A percentile compares a stretch with the other conserved stretches of the same genome.
Conservation (phyloP, 306 rosid genomes). For the Inga laurina region DNA sequence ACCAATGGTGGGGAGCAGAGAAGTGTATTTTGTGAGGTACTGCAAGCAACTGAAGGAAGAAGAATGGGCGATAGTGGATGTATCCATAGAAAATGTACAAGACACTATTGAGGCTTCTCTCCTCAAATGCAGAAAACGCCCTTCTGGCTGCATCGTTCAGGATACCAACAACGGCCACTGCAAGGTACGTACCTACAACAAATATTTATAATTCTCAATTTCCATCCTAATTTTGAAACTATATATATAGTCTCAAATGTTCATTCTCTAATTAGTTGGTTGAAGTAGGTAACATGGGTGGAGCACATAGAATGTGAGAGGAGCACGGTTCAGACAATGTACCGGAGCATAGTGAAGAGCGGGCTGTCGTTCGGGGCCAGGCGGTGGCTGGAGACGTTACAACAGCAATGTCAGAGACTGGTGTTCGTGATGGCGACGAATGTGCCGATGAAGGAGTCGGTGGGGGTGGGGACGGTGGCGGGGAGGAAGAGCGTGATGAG, state of each 20-base stretch:
- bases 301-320: constrained; percentile 94
- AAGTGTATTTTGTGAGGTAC: constrained; percentile 61
- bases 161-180: constrained; percentile 67
- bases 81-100: constrained; percentile 62
- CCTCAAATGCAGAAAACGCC: constrained; percentile 68
- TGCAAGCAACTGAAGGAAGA: constrained; percentile 64
- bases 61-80: constrained; percentile 69
- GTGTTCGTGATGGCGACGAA: constrained; percentile 87
- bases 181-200: constrained; percentile 44
- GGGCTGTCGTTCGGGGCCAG: constrained; percentile 88
- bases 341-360: constrained; percentile 71
- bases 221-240: too few species aligned
- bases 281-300: constrained; percentile 76
- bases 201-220: too few species aligned
- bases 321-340: constrained; percentile 66
- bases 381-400: constrained; percentile 86
- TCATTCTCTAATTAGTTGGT: too few species aligned
- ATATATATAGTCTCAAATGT: too few species aligned
- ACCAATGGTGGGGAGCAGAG: constrained; percentile 70
- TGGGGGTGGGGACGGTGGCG: constrained; percentile 70
- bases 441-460: constrained; percentile 87
- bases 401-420: constrained; percentile 83
- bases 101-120: constrained; percentile 58
- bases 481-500: constrained; percentile 85
- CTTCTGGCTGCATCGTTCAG: constrained; percentile 75